Evolutionary conservation across 768 basidiomycete species (phyloP).

Genomic region (Boletales sp.): DNA sequence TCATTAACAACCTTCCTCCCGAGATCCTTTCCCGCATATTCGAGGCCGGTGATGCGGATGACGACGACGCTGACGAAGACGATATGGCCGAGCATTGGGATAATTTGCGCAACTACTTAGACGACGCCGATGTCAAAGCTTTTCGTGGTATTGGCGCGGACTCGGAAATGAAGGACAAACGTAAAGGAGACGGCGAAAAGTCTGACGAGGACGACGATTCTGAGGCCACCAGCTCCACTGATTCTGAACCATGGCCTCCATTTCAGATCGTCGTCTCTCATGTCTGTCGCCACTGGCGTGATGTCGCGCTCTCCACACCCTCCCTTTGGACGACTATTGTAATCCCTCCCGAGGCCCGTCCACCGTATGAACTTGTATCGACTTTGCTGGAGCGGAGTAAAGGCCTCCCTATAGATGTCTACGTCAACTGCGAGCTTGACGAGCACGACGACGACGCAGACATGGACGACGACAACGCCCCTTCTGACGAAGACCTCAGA

Average conservation of each 20-base stretch:
- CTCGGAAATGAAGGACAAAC: too few relatives aligned
- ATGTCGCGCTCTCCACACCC: constrained; percentile 47
- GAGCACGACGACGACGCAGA: constrained; percentile 17
- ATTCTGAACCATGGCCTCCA: constrained; percentile 13
- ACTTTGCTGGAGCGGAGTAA: constrained; percentile 53
- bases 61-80: constrained; percentile 36
- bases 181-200: background rate
- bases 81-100: constrained; percentile 14
- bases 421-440: constrained; percentile 40
- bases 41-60: constrained; percentile 40
- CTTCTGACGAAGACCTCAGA: constrained; percentile 20
- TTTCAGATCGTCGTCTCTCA: constrained; percentile 60
- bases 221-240: constrained; percentile 3
- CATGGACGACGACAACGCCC: constrained; percentile 10
- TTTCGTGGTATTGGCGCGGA: constrained; percentile 7
- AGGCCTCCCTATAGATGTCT: constrained; percentile 50
- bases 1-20: constrained; percentile 50
- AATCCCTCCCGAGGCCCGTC: constrained; percentile 21
- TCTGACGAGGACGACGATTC: constrained; percentile 4
- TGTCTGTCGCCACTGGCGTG: constrained; percentile 60
- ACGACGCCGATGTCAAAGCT: constrained; percentile 23
- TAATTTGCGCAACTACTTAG: constrained; percentile 23
- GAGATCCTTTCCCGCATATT: constrained; percentile 59
- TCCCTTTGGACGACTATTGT: constrained; percentile 52
- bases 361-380: constrained; percentile 42